Evolutionary conservation across 768 basidiomycete species (phyloP).

Genomic region (Pulveroboletus sp.): DNA sequence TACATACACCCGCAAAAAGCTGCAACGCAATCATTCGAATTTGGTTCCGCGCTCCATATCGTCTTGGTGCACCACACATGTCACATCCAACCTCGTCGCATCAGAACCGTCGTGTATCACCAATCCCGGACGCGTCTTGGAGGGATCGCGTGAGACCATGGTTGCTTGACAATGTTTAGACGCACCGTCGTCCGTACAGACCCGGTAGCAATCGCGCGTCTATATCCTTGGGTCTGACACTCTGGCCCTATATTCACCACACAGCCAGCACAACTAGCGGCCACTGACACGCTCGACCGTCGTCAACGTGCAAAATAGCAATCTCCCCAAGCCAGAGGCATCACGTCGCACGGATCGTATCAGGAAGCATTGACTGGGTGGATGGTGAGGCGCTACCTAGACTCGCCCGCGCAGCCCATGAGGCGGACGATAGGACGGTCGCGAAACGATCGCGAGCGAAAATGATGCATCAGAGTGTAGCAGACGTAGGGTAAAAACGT

Average conservation of each 20-base stretch:
- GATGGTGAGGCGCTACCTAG: not conserved
- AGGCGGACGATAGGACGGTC: not conserved
- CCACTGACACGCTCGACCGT: not conserved
- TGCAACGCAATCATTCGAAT: not conserved
- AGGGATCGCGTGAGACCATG: not conserved
- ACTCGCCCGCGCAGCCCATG: not conserved
- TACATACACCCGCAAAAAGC: too few relatives aligned
- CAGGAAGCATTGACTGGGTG: not conserved
- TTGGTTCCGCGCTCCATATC: not conserved
- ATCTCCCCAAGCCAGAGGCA: slow-evolving; percentile 11
- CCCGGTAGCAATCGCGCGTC: too few relatives aligned
- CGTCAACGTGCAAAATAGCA: slow-evolving; percentile 10
- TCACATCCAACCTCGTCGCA: not conserved
- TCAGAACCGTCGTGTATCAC: not conserved
- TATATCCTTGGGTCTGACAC: not conserved
- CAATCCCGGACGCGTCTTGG: not conserved
- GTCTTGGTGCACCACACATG: not conserved
- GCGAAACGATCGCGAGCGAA: too few relatives aligned
- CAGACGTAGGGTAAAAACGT: too few relatives aligned
- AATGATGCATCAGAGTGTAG: too few relatives aligned
- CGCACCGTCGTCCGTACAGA: not conserved
- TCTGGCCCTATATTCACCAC: too few relatives aligned
- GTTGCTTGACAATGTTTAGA: not conserved
- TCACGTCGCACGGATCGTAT: too few relatives aligned
- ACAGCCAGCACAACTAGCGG: not conserved